Conservation (phyloP, 768 basidiomycete species). For the Rhizopogon roseolus region DNA sequence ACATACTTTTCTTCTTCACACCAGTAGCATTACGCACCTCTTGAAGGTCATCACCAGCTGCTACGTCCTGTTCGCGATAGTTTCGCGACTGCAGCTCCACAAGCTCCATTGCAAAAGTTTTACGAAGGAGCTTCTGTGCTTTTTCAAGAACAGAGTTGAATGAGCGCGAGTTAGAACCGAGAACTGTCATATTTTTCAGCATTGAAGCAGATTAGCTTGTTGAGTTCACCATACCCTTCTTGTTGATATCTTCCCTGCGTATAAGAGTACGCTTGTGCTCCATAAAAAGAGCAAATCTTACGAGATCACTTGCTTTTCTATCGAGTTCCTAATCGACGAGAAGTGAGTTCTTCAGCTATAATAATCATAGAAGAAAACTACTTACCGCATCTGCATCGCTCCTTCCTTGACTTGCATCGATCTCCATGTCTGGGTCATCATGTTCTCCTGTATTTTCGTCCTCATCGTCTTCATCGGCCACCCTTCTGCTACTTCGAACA, state of each 20-base stretch:
- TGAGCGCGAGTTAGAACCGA: slow-evolving; percentile 43
- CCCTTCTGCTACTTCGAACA: slow-evolving; percentile 18
- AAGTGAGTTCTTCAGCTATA: not conserved
- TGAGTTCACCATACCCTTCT: slow-evolving; percentile 52
- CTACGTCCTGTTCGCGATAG: slow-evolving; percentile 31
- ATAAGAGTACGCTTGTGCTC: slow-evolving; percentile 68
- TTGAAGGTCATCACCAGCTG: slow-evolving; percentile 39
- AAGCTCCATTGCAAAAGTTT: slow-evolving; percentile 80
- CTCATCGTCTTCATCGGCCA: slow-evolving; percentile 27
- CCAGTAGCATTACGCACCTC: slow-evolving; percentile 46
- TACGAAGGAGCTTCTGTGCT: slow-evolving; percentile 62
- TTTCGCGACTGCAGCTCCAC: slow-evolving; percentile 67
- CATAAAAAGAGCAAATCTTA: slow-evolving; percentile 75
- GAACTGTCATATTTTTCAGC: slow-evolving; percentile 30
- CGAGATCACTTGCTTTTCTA: slow-evolving; percentile 67
- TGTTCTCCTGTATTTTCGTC: slow-evolving; percentile 24
- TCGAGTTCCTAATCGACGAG: slow-evolving; percentile 46
- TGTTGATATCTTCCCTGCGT: slow-evolving; percentile 79
- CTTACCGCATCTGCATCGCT: slow-evolving; percentile 19
- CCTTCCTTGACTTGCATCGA: slow-evolving; percentile 26
- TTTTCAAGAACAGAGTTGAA: slow-evolving; percentile 61
- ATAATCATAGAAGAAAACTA: not conserved
- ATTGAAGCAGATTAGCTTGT: not conserved
- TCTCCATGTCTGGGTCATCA: slow-evolving; percentile 24
- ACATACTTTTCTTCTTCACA: slow-evolving; percentile 62